Evolutionary conservation across 2,329 filamentous ascomycete species (phyloP), one percentile per base, ranked within the genome.

Genomic region (Xylariales sp.): DNA sequence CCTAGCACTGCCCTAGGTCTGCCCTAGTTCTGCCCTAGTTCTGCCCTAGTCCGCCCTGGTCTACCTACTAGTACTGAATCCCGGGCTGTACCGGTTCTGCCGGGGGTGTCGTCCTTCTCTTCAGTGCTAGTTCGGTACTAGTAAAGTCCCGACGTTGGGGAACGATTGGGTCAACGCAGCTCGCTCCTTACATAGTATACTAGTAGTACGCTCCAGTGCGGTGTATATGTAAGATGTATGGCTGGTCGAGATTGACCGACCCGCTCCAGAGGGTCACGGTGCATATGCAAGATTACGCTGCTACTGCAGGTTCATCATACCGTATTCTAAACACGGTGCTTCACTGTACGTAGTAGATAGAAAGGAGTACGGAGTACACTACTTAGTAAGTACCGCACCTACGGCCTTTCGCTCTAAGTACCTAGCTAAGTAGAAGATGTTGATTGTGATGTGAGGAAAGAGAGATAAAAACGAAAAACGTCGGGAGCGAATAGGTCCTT

Each of bases 241-340:
- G 54, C 39, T 54, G 30, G n/a, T 5, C 23, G 41, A 57, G 30
- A 64, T 64, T 30, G 23, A 36, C 28, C 4, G 36, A 54, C 53
- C 65, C 57, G 46, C 50, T 36, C 23, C 41, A 53, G 58, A 65
- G 49, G 46, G 53, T 48, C 46, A 54, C 46, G 46, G 57, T 57
- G 58, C 62, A 64, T 58, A 68, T 68, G 66, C 66, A 68, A 63
- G 66, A 68, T 68, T 62, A 23, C 62, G 55, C 64, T 57, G 55
- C 64, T 53, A 67, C 64, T 69, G 67, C 67, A 61, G 55, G 67
- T 61, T 56, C 41, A 64, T 54, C 46, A 54, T 54, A 67, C 58
- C 48, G 59, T 61, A 46, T 34, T 55, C 62, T 32, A n/a, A 41
- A 5, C 32, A 60, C 60, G 45, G 55, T 23, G 23, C 23, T 23